Evolutionary conservation across 2,329 filamentous ascomycete species (phyloP), one percentile per base, ranked within the genome.

Genomic region (Cercospora sesami): DNA sequence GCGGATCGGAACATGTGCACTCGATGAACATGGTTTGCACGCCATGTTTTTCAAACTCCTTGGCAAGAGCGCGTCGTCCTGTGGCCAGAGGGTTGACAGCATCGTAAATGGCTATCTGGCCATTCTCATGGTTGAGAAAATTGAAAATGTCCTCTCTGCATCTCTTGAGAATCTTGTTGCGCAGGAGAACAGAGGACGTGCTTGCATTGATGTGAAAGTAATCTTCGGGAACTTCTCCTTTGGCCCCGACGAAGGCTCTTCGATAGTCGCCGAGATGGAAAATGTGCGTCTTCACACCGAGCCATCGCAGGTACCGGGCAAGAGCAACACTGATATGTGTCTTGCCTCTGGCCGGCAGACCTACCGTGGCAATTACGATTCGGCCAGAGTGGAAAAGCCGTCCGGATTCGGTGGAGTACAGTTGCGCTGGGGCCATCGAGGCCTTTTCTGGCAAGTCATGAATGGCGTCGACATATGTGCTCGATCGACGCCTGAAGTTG

Each of bases 151-250:
- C 95, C 78, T 98, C 94, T 68, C 95, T 89, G 74, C 95, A 99
- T 79, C 96, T 96, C 82, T 97, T 97, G 21, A 99, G 85, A 63
- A 99, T 99, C 83, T 97, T 97, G 80, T 98, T 95, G 36, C 95
- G 89, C 60, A 99, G 83, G 72, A 98, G 88, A n/a, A 98, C 91
- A 1, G 95, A 96, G 12, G 91, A 88, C 4, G 94, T 92, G 28
- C 93, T 95, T 30, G 96, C 94, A 77, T 98, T 94, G 28, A 96
- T 91, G 78, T 94, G 97, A 83, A 99, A 99, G 80, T 99, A 99
- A 79, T 99, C 95, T 71, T 97, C 92, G 1, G 95, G 96, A 16
- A 99, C 91, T 66, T 94, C 89, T 66, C 90, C 90, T 14, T 90
- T 92, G 51, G 89, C 88, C 18, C 93, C 93, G 71, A 98, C 89